phyloP scores from a whole-genome alignment of 345 rosid species.

The Sisymbrium irio region DNA sequence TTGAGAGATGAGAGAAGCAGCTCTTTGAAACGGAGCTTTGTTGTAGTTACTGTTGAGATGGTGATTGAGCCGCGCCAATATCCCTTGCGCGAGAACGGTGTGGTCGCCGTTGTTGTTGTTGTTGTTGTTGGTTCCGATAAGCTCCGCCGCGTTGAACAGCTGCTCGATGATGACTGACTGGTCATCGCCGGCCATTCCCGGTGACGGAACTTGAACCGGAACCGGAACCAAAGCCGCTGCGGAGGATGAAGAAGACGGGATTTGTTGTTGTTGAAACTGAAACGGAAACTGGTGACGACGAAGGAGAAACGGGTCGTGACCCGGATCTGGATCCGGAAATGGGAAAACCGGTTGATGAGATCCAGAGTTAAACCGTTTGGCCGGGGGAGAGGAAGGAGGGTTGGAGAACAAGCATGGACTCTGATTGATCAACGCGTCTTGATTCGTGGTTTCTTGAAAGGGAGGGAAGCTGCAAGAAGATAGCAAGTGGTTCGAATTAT shows the following conservation, averaged over 20 bases:
- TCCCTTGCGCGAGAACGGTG: constrained; percentile 95
- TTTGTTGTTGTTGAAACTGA: constrained; percentile 38
- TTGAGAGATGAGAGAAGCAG: constrained; percentile 76
- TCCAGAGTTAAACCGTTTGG: constrained; percentile 45
- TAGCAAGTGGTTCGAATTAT: constrained; percentile 27
- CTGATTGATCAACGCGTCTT: constrained; percentile 41
- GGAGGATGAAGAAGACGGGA: constrained; percentile 22
- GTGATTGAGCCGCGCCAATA: constrained; percentile 99
- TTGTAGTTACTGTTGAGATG: constrained; percentile 75
- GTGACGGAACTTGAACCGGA: constrained; percentile 13
- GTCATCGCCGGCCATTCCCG: constrained; percentile 53
- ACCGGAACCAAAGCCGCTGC: constrained; percentile 11
- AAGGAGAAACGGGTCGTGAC: constrained; percentile 42
- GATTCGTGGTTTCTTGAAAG: constrained; percentile 37
- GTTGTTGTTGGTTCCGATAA: constrained; percentile 66
- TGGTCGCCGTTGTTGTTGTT: constrained; percentile 43
- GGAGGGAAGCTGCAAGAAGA: constrained; percentile 39
- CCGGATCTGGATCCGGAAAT: constrained; percentile 44
- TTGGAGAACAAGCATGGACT: constrained; percentile 32
- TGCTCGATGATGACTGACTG: constrained; percentile 69
- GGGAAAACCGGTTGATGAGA: constrained; percentile 31
- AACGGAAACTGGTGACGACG: constrained; percentile 44
- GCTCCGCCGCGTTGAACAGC: constrained; percentile 83
- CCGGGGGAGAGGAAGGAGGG: constrained; percentile 48
- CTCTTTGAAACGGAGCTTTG: constrained; percentile 61